Evolutionary conservation across 106 monocot species (phyloP), one percentile per base, ranked within the genome.

Genomic region (Gastrodia elata): DNA sequence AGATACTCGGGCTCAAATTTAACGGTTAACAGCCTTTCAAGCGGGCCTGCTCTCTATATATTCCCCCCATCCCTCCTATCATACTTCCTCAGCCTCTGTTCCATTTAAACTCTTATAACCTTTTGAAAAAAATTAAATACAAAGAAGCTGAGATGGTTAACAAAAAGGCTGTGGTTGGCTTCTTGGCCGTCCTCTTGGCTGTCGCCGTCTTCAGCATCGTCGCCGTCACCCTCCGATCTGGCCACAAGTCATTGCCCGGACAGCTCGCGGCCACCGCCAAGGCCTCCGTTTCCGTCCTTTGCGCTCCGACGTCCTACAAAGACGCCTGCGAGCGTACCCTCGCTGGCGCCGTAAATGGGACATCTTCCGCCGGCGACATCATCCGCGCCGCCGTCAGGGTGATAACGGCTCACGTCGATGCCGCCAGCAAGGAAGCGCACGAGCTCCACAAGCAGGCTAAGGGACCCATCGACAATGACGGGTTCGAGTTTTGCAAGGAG

Each of bases 81-180:
- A 24, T 69, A 24, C 69, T 24, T 69, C 38, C 38, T 69, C 24
- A 40, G 13, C 7, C 69, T 41, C 18, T 6, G 39, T 4, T 24
- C 28, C 0, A 7, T 10, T 14, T 20, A 71, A 71, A 18, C n/a
- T n/a, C n/a, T n/a, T n/a, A n/a, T n/a, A n/a, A n/a, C n/a, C n/a
- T n/a, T n/a, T n/a, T n/a, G n/a, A n/a, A n/a, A n/a, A n/a, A n/a
- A n/a, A n/a, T n/a, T n/a, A n/a, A n/a, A n/a, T n/a, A n/a, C n/a
- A n/a, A n/a, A n/a, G n/a, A n/a, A n/a, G n/a, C n/a, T n/a, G 22
- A 77, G 39, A 86, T 86, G 86, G 81, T 72, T 11, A 83, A 87
- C 39, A 87, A 87, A 73, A 75, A 39, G 30, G 22, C 78, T 33
- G 15, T 84, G 39, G 79, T 78, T 2, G 81, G 68, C 70, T 28